Conservation (phyloP, 768 basidiomycete genomes). For the Lactarius hengduanensis region DNA sequence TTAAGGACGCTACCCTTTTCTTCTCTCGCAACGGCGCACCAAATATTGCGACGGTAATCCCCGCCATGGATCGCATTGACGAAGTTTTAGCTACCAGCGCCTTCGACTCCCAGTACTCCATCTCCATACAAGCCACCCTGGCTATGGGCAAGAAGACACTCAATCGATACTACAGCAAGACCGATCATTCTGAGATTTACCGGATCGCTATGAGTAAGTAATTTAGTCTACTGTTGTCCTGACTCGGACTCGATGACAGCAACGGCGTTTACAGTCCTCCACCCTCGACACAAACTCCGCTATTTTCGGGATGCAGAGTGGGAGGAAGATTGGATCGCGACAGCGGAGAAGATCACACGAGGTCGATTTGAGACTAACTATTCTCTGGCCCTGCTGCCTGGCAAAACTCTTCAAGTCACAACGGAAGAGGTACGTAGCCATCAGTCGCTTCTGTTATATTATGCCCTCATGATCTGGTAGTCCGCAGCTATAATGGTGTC, state of each 20-base stretch:
- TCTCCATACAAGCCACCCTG: neutral
- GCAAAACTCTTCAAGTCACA: too few species aligned
- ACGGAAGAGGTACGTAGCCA: too few species aligned
- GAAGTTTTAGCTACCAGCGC: neutral
- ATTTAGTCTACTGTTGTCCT: too few species aligned
- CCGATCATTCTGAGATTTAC: neutral
- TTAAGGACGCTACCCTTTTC: neutral
- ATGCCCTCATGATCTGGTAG: too few species aligned
- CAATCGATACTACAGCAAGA: neutral
- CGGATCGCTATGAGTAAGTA: neutral
- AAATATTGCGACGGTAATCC: neutral
- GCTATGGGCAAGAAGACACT: neutral
- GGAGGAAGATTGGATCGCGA: slow-evolving; percentile 7
- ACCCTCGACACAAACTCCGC: neutral
- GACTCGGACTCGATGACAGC: too few species aligned
- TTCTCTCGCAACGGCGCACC: neutral
- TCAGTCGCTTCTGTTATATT: too few species aligned
- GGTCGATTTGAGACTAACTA: too few species aligned
- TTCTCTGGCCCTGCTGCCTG: too few species aligned
- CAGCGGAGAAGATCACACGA: neutral
- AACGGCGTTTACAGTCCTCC: neutral
- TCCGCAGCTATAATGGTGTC: too few species aligned
- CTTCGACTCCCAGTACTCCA: neutral
- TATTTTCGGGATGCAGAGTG: slow-evolving; percentile 5
- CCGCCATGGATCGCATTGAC: neutral